Conservation (phyloP, 208 protist genomes). For the Acanthamoeba castellanii region DNA sequence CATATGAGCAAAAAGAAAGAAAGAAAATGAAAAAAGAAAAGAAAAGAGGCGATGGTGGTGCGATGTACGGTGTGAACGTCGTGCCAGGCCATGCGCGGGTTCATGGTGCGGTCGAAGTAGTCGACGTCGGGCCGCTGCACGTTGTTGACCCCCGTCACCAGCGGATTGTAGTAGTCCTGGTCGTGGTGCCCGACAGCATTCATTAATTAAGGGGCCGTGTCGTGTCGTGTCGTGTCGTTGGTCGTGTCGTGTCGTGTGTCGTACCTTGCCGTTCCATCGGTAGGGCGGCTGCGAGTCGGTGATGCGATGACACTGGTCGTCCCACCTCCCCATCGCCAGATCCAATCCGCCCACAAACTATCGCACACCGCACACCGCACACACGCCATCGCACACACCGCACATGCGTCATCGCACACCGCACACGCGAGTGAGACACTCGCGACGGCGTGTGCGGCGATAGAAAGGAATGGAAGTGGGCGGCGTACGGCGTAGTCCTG, state of each 20-base stretch:
- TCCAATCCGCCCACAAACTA: conserved; percentile 49
- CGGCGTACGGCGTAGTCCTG: conserved; percentile 72
- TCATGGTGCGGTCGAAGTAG: conserved; percentile 32
- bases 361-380: conserved; percentile 74
- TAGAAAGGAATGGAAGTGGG: conserved; percentile 69
- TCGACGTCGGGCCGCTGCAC: conserved; percentile 4
- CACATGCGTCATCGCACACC: conserved; percentile 43
- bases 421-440: neutral
- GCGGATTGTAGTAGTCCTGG: neutral
- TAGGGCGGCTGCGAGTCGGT: conserved; percentile 81
- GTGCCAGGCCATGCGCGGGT: conserved; percentile 66
- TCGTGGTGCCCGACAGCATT: too few relatives aligned
- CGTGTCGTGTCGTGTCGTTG: neutral
- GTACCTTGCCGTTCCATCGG: conserved; percentile 81
- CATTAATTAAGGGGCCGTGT: too few relatives aligned
- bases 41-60: neutral
- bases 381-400: conserved; percentile 70
- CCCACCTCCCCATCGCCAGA: conserved; percentile 45
- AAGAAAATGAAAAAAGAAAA: neutral
- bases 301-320: conserved; percentile 19
- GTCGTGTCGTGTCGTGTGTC: conserved; percentile 67
- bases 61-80: conserved; percentile 8
- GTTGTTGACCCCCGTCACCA: neutral
- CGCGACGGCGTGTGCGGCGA: neutral
- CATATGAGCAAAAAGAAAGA: too few relatives aligned